Evolutionary conservation across 345 rosid genomes (phyloP), one percentile per base, ranked within the genome.

Genomic region (Pugionium dolabratum): DNA sequence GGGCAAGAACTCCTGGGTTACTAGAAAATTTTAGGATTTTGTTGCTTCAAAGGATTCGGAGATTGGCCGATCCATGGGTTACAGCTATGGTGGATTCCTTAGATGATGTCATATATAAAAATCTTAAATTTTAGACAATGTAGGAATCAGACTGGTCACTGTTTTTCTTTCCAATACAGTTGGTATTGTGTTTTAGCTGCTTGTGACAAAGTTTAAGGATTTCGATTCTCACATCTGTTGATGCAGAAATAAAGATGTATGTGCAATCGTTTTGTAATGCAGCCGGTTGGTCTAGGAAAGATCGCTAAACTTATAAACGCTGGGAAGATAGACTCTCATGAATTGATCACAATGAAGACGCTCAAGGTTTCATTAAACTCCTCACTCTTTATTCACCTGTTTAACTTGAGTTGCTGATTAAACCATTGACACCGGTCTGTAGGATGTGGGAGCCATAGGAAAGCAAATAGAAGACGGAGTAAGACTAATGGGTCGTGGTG

Each of bases 231-330:
- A 42, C 31, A 48, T 26, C 54, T 55, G 29, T 62, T 42, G 44
- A 54, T 55, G 64, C 6, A 7, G 76, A 7, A 41, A 54, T 50
- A 34, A 61, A 36, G 45, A 59, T 44, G 43, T 37, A 7, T 51
- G 35, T 65, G 61, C n/a, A n/a, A 18, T 67, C 59, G 47, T 18
- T 18, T 18, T 62, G 29, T 37, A 30, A 34, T 67, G 78, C 89
- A 94, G 99, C 99, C 97, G 0, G 95, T 86, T 26, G 99, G 99
- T 28, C 59, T 94, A 73, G 93, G 96, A 33, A 94, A 94, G 85
- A 90, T 90, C 33, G 97, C 95, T 33, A 80, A 81, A 61, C 91
- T 90, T 66, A 94, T 94, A 67, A 90, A 88, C 62, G 86, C 85
- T 27, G 96, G 99, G 76, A 75, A 88, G 82, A 94, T 94, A 36